Evolutionary conservation across 306 rosid genomes (phyloP).

Genomic region (Purshia tridentata): DNA sequence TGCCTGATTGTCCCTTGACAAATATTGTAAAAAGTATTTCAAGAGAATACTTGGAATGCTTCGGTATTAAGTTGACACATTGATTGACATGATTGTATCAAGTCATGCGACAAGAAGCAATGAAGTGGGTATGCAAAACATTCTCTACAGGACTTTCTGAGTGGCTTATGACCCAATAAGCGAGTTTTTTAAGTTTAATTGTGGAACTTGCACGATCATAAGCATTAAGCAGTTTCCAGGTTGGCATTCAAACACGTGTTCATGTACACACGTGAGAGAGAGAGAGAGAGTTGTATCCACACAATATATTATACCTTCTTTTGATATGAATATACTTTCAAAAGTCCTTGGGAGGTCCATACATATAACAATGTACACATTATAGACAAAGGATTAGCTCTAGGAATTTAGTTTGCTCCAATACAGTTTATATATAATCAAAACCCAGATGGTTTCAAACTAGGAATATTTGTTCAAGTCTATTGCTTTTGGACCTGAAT

Average conservation of each 20-base stretch:
- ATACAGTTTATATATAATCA: conserved; percentile 21
- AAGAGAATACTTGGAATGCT: not conserved
- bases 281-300: conserved; percentile 22
- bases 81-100: not conserved
- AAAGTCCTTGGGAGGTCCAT: conserved; percentile 34
- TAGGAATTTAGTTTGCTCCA: conserved; percentile 31
- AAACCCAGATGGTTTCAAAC: conserved; percentile 33
- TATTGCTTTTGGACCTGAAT: conserved; percentile 46
- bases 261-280: not conserved
- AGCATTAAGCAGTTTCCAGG: not conserved
- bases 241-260: not conserved
- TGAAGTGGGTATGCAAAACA: not conserved
- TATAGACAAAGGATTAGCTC: conserved; percentile 34
- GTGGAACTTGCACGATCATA: not conserved
- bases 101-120: not conserved
- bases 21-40: not conserved
- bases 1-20: conserved; percentile 20
- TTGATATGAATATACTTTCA: conserved; percentile 43
- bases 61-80: not conserved
- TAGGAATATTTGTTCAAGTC: conserved; percentile 47
- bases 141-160: not conserved
- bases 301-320: conserved; percentile 33
- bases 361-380: conserved; percentile 46
- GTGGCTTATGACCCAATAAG: not conserved
- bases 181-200: not conserved